Evolutionary conservation across 768 basidiomycete species (phyloP), one percentile per base, ranked within the genome.

Genomic region (Suillus subaureus): DNA sequence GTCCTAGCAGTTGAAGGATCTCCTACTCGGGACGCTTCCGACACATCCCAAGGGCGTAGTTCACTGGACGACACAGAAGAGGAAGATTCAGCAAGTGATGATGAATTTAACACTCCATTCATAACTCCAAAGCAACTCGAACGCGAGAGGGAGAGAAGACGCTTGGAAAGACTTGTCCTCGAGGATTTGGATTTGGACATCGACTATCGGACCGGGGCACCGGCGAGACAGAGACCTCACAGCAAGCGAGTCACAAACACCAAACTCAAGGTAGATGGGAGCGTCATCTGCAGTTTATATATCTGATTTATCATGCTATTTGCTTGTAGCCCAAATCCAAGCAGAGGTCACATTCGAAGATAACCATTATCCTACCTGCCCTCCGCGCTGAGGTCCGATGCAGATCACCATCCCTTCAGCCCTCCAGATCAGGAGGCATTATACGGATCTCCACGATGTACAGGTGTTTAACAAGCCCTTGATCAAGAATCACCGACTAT

Each of bases 381-480:
- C 71, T 95, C 54, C 87, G 94, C 23, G 54, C 90, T 26, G 85
- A 94, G 72, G 72, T 90, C 58, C 86, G 91, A 56, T 89, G 86
- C 71, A 87, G 89, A 6, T 81, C 92, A 37, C 88, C 88, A 6
- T 73, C 79, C 23, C 73, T 73, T 2, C 75, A 69, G 31, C 45
- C 72, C 8, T 81, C 80, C 21, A 85, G 91, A 31, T 93, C 93
- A 52, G 93, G 94, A 6, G 84, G 86, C 31, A 66, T 93, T 6
- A 77, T 91, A 18, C 33, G 40, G 91, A 93, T 70, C 61, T 92
- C 1, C 86, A 89, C 71, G 79, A 81, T 61, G 68, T 92, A 26
- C 74, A 65, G 8, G 65, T 89, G 21, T 75, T 71, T 60, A 81
- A 77, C 45, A 73, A 75, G 43, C 21, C 60, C n/a, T 62, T 62